These are phyloP conservation scores for Fusarium metavorans DNA, from an alignment of 2,329 filamentous ascomycete genomes.

Conservation along the genomic window DNA sequence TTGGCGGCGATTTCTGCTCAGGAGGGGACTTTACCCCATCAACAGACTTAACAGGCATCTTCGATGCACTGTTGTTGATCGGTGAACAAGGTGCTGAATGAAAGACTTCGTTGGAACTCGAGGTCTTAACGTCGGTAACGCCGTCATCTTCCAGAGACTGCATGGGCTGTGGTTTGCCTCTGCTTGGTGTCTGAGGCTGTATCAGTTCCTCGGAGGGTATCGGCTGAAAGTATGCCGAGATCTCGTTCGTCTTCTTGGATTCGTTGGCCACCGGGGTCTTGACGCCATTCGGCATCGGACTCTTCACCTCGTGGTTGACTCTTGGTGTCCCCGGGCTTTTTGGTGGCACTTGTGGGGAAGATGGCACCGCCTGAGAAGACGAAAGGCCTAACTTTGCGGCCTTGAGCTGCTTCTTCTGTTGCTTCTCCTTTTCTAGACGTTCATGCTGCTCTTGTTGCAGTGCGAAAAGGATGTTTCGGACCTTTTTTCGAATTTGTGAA, in stretches of 20 bases:
- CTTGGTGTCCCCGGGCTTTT: constrained; percentile 23
- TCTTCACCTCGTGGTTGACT: constrained; percentile 8
- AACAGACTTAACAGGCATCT: constrained; percentile 24
- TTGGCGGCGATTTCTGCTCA: not conserved
- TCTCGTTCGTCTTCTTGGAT: constrained; percentile 7
- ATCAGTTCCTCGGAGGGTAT: constrained; percentile 6
- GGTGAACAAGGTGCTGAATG: constrained; percentile 42
- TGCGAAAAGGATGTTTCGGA: constrained; percentile 74
- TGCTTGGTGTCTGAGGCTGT: constrained; percentile 19
- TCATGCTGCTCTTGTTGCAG: constrained; percentile 70
- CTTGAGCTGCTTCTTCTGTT: constrained; percentile 48
- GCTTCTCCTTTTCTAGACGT: constrained; percentile 53
- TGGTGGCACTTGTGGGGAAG: constrained; percentile 29
- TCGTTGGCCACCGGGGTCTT: constrained; percentile 1
- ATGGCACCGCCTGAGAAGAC: constrained; percentile 30
- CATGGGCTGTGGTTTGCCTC: constrained; percentile 28
- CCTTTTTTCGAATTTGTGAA: constrained; percentile 70
- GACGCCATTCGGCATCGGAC: constrained; percentile 13
- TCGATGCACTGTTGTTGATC: constrained; percentile 9
- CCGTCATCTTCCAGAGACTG: constrained; percentile 35
- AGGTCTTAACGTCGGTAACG: constrained; percentile 31
- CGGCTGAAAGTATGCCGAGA: constrained; percentile 26
- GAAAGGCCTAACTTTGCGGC: constrained; percentile 41
- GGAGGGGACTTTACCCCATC: constrained; percentile 6
- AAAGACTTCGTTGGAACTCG: constrained; percentile 30